Evolutionary conservation across 2,329 filamentous ascomycete species (phyloP).

Genomic region (Metarhizium rileyi): DNA sequence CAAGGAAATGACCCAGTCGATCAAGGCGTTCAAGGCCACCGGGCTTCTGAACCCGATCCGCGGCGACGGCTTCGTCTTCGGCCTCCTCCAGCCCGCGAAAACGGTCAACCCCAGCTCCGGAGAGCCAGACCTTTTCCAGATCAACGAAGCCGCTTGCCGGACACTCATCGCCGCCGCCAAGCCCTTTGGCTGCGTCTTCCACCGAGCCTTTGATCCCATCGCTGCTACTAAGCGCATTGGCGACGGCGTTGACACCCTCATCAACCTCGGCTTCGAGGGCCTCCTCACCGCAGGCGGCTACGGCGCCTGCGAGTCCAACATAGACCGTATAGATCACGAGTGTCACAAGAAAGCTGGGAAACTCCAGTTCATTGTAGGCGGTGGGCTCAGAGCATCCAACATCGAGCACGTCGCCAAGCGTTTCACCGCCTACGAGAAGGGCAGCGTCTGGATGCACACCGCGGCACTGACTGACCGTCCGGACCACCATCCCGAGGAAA

Average conservation of each 20-base stretch:
- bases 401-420: slow-evolving; percentile 18
- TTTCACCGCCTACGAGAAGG: slow-evolving; percentile 15
- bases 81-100: slow-evolving; percentile 25
- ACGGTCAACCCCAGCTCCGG: background rate
- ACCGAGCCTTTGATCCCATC: slow-evolving; percentile 46
- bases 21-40: slow-evolving; percentile 27
- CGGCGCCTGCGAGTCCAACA: slow-evolving; percentile 31
- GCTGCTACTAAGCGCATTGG: slow-evolving; percentile 16
- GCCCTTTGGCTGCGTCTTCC: slow-evolving; percentile 40
- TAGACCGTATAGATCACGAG: slow-evolving; percentile 26
- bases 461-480: slow-evolving; percentile 20
- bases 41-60: slow-evolving; percentile 26
- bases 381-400: slow-evolving; percentile 38
- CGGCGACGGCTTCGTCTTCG: slow-evolving; percentile 50
- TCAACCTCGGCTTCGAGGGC: slow-evolving; percentile 36
- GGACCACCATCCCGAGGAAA: slow-evolving; percentile 12
- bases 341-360: slow-evolving; percentile 16
- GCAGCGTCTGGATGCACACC: slow-evolving; percentile 36
- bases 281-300: slow-evolving; percentile 44
- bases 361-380: slow-evolving; percentile 42
- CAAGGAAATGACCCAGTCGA: slow-evolving; percentile 30
- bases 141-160: slow-evolving; percentile 32
- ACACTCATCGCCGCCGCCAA: slow-evolving; percentile 31
- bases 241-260: slow-evolving; percentile 24
- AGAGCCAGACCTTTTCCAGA: slow-evolving; percentile 8